A percentile compares a stretch with the other conserved stretches of the same genome.
Conservation (phyloP, 257 asterid species). For the Primulina eburnea region DNA sequence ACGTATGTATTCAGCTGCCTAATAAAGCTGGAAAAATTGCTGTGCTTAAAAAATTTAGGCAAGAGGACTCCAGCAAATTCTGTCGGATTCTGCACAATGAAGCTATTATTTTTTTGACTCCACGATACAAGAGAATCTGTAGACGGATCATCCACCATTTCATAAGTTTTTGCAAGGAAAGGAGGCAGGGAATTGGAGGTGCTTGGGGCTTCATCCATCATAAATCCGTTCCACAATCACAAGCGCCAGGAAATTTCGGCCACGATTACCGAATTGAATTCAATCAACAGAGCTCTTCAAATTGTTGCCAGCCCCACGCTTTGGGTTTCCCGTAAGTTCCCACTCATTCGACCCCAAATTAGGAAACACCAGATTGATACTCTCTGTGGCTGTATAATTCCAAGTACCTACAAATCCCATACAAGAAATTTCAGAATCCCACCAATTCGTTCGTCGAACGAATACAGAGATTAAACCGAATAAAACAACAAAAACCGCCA, state of each 20-base stretch:
- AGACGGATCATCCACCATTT: slow-evolving; percentile 84
- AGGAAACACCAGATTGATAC: neutral
- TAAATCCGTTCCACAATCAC: slow-evolving; percentile 18
- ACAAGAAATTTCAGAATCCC: slow-evolving; percentile 7
- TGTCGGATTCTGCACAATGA: slow-evolving; percentile 78
- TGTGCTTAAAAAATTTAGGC: slow-evolving; percentile 88
- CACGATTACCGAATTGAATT: slow-evolving; percentile 6
- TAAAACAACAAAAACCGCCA: neutral
- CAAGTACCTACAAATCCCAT: slow-evolving; percentile 2
- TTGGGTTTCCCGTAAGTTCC: neutral
- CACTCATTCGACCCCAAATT: neutral
- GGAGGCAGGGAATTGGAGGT: slow-evolving; percentile 70
- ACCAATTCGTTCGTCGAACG: slow-evolving; percentile 15
- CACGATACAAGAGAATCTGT: slow-evolving; percentile 67
- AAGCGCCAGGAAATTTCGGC: slow-evolving; percentile 12
- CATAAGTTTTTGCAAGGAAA: slow-evolving; percentile 79
- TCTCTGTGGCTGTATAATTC: neutral
- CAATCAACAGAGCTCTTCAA: neutral
- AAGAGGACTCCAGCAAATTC: slow-evolving; percentile 66
- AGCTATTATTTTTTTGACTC: slow-evolving; percentile 67
- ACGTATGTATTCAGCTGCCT: slow-evolving; percentile 93
- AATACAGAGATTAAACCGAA: slow-evolving; percentile 15
- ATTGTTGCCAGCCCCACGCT: slow-evolving; percentile 20
- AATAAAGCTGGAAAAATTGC: slow-evolving; percentile 86
- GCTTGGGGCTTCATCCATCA: slow-evolving; percentile 72